phyloP scores from a whole-genome alignment of 257 asterid genomes.

The Osmanthus fragrans region DNA sequence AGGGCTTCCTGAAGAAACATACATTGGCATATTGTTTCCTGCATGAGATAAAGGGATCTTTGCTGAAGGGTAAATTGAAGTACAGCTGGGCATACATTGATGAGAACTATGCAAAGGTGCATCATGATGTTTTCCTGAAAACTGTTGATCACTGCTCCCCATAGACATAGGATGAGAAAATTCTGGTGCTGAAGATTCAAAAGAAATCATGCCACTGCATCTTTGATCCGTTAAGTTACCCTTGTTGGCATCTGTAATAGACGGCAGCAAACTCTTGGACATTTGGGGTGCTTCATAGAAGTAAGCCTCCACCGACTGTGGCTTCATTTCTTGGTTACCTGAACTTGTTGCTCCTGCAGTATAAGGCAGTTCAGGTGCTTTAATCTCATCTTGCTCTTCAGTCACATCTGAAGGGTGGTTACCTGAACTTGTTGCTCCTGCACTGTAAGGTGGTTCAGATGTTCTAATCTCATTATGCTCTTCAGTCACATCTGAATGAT shows the following conservation, averaged over 20 bases:
- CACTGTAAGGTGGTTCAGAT: conserved; percentile 32
- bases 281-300: conserved; percentile 25
- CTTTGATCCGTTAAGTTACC: conserved; percentile 25
- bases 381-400: conserved; percentile 63
- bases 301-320: conserved; percentile 21
- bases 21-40: conserved; percentile 14
- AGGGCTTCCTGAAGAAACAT: conserved; percentile 29
- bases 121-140: conserved; percentile 24
- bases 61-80: conserved; percentile 14
- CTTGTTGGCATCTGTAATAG: conserved; percentile 24
- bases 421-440: conserved; percentile 13
- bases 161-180: conserved; percentile 37
- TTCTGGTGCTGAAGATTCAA: conserved; percentile 38
- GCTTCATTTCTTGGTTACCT: conserved; percentile 32
- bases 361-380: conserved; percentile 38
- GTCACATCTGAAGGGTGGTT: conserved; percentile 59
- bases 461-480: conserved; percentile 60
- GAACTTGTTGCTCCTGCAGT: conserved; percentile 17
- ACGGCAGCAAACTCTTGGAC: conserved; percentile 19
- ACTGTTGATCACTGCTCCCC: conserved; percentile 29
- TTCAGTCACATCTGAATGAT: conserved; percentile 46
- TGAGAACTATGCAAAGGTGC: conserved; percentile 17
- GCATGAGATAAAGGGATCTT: conserved; percentile 18
- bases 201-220: conserved; percentile 22
- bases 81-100: not conserved